Base-by-base conservation (phyloP, 306 rosid genomes). In the Quercus variabilis region DNA sequence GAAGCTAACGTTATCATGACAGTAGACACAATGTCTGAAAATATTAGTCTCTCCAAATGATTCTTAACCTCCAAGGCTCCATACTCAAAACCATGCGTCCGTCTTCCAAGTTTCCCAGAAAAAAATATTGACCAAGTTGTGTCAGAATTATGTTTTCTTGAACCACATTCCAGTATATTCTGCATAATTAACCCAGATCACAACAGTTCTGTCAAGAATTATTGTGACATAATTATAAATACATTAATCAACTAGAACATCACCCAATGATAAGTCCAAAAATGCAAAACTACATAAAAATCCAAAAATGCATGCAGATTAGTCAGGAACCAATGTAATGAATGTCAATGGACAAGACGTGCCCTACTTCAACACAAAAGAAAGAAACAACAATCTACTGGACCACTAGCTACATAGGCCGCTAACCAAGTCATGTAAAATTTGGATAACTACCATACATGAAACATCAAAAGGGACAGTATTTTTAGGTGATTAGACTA, bases 161-260 rank as follows among this genome's bases (percentile, higher is more conserved):
- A 87, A 71, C 97, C 98, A 63, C 97, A 96, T 82, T 96, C 99
- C 79, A 91, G 74, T 59, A 93, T 92, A 58, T 85, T 83, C 91
- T 86, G 91, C 69, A 74, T 49, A 58, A 79, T 57, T 56, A 72
- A 68, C 65, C n/a, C 75, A 75, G 60, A 43, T 35, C 69, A 55
- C 14, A 35, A 20, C 20, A 6, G 55, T 78, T 55, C 74, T 11
- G 74, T 23, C 58, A 38, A 46, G 57, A 18, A 56, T 49, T 74
- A 19, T 6, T 21, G 52, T 1, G 21, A 17, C 11, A 38, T 55
- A 73, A 49, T 21, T 23, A 30, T 30, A 70, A 74, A 41, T 54
- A 25, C 21, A 51, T 74, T 56, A 57, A 67, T 33, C 28, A 67
- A 19, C 52, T 31, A 18, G 4, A 33, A 67, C 51, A 33, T 67